These are phyloP conservation scores for Cornus suecica DNA, from an alignment of 148 eudicot genomes.

Conservation along the genomic window DNA sequence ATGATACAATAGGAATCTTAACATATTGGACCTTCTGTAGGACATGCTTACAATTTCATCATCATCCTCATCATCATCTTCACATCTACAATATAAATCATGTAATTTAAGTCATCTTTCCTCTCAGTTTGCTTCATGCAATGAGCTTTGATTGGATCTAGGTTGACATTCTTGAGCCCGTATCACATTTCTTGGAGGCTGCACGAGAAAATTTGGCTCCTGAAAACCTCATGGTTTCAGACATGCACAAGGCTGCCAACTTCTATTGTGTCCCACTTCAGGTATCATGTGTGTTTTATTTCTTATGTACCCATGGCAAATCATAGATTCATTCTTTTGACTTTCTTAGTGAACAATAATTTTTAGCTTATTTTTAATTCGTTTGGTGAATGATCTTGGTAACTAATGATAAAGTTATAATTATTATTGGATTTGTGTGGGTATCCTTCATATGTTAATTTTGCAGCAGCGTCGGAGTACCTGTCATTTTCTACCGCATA, in stretches of 20 bases:
- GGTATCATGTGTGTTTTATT: slow-evolving; percentile 34
- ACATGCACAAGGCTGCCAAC: slow-evolving; percentile 64
- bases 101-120: neutral
- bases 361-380: too few species aligned
- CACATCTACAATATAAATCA: neutral
- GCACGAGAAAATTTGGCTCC: slow-evolving; percentile 72
- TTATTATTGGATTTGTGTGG: too few species aligned
- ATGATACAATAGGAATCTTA: neutral
- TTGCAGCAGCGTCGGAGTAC: too few species aligned
- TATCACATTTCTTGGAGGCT: slow-evolving; percentile 85
- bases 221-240: slow-evolving; percentile 44
- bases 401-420: too few species aligned
- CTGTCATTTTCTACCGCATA: too few species aligned
- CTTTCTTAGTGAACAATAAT: neutral
- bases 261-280: slow-evolving; percentile 90
- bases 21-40: neutral
- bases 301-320: neutral
- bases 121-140: neutral
- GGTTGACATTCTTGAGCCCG: slow-evolving; percentile 99
- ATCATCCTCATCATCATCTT: too few species aligned
- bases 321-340: neutral
- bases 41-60: neutral
- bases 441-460: too few species aligned
- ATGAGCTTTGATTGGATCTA: slow-evolving; percentile 24
- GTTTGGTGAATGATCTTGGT: neutral